A percentile compares a stretch with the other conserved stretches of the same genome.
phyloP scores from a whole-genome alignment of 2,329 filamentous ascomycete species.

The Coniochaeta prunicola region DNA sequence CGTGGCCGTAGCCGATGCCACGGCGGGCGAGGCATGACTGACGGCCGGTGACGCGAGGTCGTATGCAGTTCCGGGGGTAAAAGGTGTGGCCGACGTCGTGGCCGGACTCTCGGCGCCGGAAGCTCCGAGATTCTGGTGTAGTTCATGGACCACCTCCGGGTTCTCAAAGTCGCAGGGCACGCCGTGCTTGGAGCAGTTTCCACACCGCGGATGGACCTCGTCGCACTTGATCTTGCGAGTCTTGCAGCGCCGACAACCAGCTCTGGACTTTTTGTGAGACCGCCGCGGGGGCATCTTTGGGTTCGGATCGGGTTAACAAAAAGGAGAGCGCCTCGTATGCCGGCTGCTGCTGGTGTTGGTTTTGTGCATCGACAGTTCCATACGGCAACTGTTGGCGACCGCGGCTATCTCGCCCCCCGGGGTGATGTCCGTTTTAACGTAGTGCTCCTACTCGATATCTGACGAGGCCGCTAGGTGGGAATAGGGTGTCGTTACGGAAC shows the following conservation, averaged over 20 bases:
- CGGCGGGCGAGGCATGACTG: conserved; percentile 13
- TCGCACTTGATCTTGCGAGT: conserved; percentile 66
- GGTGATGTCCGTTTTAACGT: background rate
- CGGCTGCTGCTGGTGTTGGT: background rate
- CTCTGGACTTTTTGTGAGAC: conserved; percentile 62
- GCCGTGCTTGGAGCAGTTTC: conserved; percentile 61
- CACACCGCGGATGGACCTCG: conserved; percentile 57
- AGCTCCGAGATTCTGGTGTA: conserved; percentile 22
- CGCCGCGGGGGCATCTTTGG: conserved; percentile 15
- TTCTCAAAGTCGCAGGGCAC: conserved; percentile 59
- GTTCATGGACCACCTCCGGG: conserved; percentile 36
- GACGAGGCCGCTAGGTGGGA: background rate
- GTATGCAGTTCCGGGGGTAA: conserved; percentile 13
- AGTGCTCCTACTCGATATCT: background rate
- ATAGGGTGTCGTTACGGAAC: background rate
- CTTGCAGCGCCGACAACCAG: conserved; percentile 61
- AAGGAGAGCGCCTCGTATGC: background rate
- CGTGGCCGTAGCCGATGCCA: conserved; percentile 16
- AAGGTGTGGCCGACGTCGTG: conserved; percentile 12
- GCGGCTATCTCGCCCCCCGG: background rate
- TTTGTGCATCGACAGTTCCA: background rate
- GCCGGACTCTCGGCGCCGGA: conserved; percentile 18
- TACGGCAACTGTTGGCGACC: background rate
- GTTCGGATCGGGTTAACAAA: background rate
- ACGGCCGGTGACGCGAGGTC: conserved; percentile 15